Conservation (phyloP, 352 stramenopile species). For the Elongisporangium undulatum region DNA sequence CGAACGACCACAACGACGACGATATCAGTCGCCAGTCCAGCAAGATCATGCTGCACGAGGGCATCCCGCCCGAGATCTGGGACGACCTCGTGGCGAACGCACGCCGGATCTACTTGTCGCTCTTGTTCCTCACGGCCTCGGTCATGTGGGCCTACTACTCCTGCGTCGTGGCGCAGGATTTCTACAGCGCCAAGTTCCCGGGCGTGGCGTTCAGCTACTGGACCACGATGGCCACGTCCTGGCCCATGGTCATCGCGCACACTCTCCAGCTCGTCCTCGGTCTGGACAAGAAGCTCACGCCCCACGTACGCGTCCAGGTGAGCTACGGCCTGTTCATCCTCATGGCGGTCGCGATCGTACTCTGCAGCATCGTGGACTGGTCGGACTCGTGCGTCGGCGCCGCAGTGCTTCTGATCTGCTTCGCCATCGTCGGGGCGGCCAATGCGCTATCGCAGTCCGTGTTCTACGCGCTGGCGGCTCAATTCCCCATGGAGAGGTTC, state of each 20-base stretch:
- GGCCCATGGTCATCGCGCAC: constrained; percentile 42
- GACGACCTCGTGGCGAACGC: constrained; percentile 50
- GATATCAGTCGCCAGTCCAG: too few species aligned
- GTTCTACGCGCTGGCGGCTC: constrained; percentile 51
- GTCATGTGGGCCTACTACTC: constrained; percentile 77
- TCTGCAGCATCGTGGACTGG: constrained; percentile 51
- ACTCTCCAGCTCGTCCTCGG: constrained; percentile 34
- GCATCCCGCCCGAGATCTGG: constrained; percentile 52
- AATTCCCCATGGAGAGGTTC: constrained; percentile 64
- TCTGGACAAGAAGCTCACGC: constrained; percentile 41
- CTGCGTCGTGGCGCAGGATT: constrained; percentile 67
- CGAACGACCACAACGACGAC: too few species aligned
- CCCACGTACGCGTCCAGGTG: constrained; percentile 31
- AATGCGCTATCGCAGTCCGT: constrained; percentile 55
- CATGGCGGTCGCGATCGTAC: constrained; percentile 51
- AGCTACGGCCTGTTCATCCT: constrained; percentile 55
- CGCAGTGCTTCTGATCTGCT: constrained; percentile 45
- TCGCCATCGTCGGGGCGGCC: constrained; percentile 37
- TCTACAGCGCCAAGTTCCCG: constrained; percentile 42
- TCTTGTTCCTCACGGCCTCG: constrained; percentile 70
- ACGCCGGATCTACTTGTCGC: constrained; percentile 49
- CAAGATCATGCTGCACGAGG: constrained; percentile 13
- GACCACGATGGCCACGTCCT: constrained; percentile 39
- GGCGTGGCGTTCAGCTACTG: constrained; percentile 50
- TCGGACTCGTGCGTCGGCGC: constrained; percentile 37